Evolutionary conservation across 768 basidiomycete species (phyloP), one percentile per base, ranked within the genome.

Genomic region (Postia placenta): DNA sequence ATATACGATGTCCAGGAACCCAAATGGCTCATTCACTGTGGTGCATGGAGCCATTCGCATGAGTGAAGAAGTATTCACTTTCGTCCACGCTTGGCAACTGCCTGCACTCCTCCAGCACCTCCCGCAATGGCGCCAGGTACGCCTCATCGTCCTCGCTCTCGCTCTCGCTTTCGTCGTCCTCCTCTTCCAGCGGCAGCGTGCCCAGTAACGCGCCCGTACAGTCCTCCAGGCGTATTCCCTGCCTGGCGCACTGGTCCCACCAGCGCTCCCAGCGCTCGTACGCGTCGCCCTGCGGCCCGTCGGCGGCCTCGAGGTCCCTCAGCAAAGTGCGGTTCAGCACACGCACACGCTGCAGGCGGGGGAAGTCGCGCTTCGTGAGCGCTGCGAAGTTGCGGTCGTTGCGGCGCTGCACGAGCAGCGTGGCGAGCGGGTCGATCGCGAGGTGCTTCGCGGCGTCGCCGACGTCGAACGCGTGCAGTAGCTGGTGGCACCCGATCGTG

Each of bases 171-270:
- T 65, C 64, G 20, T 61, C 63, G 11, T 60, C 59, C 7, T 64
- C 65, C 46, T 56, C 56, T 35, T 59, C 66, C 64, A 47, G 48
- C 51, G 57, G 69, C 57, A 57, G 61, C 53, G 57, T 67, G 27
- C 87, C 87, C 30, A 90, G 64, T 45, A 70, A 55, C 11, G 69
- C 77, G 0, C 85, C 87, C 0, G 87, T 88, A 58, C 87, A 89
- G 62, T 90, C 87, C 64, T 90, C 86, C 43, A 90, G 60, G 37
- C 81, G 64, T 4, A 88, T 66, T 0, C 76, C 73, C 60, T 75
- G 69, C 17, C 56, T 52, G 0, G 66, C 53, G 53, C 78, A 83
- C 55, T 65, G 69, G 12, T 70, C 71, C 76, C 80, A 85, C 87
- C 87, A 89, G 41, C 73, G 67, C 55, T 81, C 79, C 80, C 85